Conservation (phyloP, 73 alveolate genomes). For the Stentor roeselii region DNA sequence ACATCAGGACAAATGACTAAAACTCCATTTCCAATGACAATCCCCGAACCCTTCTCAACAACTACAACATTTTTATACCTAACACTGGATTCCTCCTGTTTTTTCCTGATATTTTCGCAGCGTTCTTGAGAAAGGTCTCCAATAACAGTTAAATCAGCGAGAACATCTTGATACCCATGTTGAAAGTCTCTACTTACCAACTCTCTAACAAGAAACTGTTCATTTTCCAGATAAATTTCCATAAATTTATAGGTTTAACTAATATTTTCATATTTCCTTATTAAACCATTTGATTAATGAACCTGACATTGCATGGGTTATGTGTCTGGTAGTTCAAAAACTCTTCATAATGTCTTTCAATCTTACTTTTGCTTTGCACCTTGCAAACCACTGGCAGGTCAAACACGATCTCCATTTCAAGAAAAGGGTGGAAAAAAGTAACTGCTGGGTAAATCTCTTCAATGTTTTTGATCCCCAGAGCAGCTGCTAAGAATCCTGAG, state of each 20-base stretch:
- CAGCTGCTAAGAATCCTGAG: conserved; percentile 15
- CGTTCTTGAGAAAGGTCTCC: background rate
- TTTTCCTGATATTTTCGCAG: too few species aligned
- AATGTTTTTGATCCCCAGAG: conserved; percentile 5
- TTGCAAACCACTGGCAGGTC: conserved; percentile 21
- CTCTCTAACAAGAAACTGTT: background rate
- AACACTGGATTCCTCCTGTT: background rate
- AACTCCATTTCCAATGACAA: background rate
- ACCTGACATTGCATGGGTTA: conserved; percentile 31
- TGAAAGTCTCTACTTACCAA: background rate
- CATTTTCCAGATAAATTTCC: background rate
- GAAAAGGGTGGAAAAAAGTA: background rate
- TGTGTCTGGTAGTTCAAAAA: conserved; percentile 51
- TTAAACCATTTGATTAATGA: conserved; percentile 24
- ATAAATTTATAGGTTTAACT: too few species aligned
- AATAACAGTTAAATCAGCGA: background rate
- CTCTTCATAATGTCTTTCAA: conserved; percentile 47
- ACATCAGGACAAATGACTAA: background rate
- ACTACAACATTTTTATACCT: background rate
- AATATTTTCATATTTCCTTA: too few species aligned
- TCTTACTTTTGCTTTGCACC: background rate
- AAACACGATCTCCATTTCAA: background rate
- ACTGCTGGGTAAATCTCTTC: conserved; percentile 20
- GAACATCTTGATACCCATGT: background rate
- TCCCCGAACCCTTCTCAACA: background rate